These are phyloP conservation scores for Simmondsia chinensis DNA, from an alignment of 148 eudicot genomes.

Conservation along the genomic window DNA sequence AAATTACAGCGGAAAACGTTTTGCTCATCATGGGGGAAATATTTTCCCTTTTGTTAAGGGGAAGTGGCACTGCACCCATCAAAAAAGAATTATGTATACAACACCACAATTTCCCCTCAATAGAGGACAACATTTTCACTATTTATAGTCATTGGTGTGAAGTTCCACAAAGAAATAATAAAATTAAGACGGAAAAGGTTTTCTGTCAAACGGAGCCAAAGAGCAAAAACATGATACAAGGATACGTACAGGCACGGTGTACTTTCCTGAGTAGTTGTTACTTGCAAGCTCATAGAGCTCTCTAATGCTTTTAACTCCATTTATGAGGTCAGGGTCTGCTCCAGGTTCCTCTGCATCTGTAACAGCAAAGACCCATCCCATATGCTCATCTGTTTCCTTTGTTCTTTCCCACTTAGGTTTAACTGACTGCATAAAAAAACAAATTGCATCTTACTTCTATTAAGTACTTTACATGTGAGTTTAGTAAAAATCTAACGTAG, in stretches of 20 bases:
- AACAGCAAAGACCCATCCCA: conserved; percentile 88
- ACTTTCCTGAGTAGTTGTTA: conserved; percentile 63
- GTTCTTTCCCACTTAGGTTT: conserved; percentile 70
- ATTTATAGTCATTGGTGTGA: no score
- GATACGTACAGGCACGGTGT: conserved; percentile 75
- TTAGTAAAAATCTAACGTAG: no score
- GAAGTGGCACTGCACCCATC: no score
- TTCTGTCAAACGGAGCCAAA: not conserved
- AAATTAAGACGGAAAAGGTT: not conserved
- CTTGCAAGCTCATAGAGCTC: conserved; percentile 83
- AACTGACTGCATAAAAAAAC: conserved; percentile 42
- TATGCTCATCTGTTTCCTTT: conserved; percentile 68
- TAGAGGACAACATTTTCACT: no score
- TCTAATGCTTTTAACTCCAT: conserved; percentile 69
- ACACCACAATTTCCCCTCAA: no score
- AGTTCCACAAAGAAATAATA: conserved; percentile 1
- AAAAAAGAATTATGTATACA: no score
- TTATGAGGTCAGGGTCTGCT: conserved; percentile 51
- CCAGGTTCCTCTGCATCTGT: conserved; percentile 65
- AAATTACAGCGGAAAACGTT: no score
- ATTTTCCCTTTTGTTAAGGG: no score
- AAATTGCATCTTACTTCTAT: not conserved
- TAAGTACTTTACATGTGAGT: no score
- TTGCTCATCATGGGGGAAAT: no score
- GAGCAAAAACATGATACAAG: not conserved